Conservation (phyloP, 2,329 filamentous ascomycete species). For the Diaporthe sp. region DNA sequence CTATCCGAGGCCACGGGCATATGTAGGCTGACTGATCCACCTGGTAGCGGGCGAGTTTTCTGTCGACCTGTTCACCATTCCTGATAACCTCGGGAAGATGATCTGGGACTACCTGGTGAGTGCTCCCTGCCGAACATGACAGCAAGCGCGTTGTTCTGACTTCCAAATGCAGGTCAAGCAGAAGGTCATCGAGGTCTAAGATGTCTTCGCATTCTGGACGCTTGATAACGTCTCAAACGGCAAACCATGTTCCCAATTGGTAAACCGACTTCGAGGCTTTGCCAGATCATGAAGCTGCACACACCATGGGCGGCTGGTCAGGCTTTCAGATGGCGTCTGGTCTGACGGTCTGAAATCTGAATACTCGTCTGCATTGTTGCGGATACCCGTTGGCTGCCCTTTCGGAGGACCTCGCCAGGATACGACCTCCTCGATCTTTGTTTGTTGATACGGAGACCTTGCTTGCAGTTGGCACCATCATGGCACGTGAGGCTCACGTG, state of each 20-base stretch:
- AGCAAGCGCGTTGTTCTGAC: conserved; percentile 10
- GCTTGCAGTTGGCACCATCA: background rate
- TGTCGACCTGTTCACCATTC: conserved; percentile 97
- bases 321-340: background rate
- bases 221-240: background rate
- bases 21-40: conserved; percentile 1
- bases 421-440: background rate
- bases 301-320: background rate
- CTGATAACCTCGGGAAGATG: conserved; percentile 89
- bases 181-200: conserved; percentile 35
- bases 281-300: background rate
- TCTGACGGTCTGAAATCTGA: background rate
- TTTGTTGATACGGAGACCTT: background rate
- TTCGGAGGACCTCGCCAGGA: background rate
- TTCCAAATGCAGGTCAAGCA: conserved; percentile 31
- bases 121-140: conserved; percentile 18
- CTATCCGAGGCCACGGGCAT: conserved; percentile 23
- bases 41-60: conserved; percentile 90
- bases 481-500: background rate
- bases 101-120: conserved; percentile 87
- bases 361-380: background rate
- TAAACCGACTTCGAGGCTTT: background rate
- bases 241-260: background rate
- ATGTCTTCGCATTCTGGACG: background rate
- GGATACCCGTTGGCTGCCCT: no score